Percentiles rank a stretch among this genome's conserved stretches.
These are phyloP conservation scores for Cryphonectria carpinicola DNA, from an alignment of 2,329 filamentous ascomycete genomes.

Conservation along the genomic window DNA sequence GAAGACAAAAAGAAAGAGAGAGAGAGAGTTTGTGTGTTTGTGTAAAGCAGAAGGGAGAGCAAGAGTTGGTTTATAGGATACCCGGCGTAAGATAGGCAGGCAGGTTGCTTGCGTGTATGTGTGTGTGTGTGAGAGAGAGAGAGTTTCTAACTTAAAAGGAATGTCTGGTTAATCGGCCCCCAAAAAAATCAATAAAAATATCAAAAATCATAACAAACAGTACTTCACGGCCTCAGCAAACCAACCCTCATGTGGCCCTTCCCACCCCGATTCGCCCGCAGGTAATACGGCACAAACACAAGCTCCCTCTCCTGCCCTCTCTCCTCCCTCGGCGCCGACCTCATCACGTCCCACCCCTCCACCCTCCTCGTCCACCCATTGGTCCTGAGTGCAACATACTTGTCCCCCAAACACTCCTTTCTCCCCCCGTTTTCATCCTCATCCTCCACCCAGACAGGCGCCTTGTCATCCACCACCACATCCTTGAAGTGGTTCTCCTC, in stretches of 20 bases:
- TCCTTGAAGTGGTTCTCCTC: slow-evolving; percentile 59
- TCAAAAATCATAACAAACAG: not conserved
- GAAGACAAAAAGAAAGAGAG: not conserved
- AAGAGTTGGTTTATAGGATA: slow-evolving; percentile 6
- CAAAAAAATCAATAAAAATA: too few species aligned
- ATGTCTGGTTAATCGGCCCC: not conserved
- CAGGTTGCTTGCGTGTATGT: not conserved
- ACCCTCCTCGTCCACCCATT: slow-evolving; percentile 29
- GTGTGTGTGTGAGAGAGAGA: not conserved
- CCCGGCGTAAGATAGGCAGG: not conserved
- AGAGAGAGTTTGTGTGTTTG: not conserved
- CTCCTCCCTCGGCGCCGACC: not conserved
- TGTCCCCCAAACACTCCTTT: slow-evolving; percentile 33
- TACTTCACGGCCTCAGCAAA: slow-evolving; percentile 33
- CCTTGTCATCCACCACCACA: slow-evolving; percentile 36
- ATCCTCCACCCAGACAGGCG: slow-evolving; percentile 27
- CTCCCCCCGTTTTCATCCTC: not conserved
- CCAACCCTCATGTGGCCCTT: slow-evolving; percentile 58
- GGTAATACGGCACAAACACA: slow-evolving; percentile 58
- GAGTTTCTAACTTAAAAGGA: not conserved
- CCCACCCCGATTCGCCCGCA: slow-evolving; percentile 58
- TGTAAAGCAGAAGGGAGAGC: too few species aligned
- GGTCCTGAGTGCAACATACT: slow-evolving; percentile 35
- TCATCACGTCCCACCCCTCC: not conserved
- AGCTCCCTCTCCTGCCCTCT: slow-evolving; percentile 38